Base-by-base conservation (phyloP, 2,329 filamentous ascomycete species). In the Tolypocladium ovalisporum region DNA sequence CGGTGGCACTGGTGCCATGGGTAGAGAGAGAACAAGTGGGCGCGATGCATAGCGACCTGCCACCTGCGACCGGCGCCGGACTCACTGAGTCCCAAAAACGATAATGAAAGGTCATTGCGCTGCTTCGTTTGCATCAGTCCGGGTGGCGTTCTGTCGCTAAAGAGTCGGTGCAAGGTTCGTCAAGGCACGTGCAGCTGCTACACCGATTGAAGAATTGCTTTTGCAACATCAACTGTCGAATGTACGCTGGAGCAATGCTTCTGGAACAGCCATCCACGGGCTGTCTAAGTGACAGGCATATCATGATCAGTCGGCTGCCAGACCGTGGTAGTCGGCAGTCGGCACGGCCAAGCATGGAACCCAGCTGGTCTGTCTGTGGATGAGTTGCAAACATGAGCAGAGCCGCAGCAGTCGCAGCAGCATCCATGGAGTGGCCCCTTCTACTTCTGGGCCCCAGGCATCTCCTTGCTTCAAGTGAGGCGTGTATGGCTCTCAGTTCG, bases 1-100 rank as follows among this genome's bases (percentile, higher is more conserved):
- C 47, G 35, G 47, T 22, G 29, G 47, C 29, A 22, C 47, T 22
- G 47, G 47, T 35, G 32, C 32, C 29, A 40, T 29, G 52, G n/a
- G 52, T 36, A 13, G 52, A 34, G 52, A 54, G 52, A 32, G 29
- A 54, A 54, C 52, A 54, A 54, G 52, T 54, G 52, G 52, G 36
- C 39, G 52, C 17, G 35, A 24, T 32, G 52, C 37, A 32, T n/a
- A 54, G n/a, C 52, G 36, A 32, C 19, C 52, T 42, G n/a, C 52
- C 24, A 32, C 19, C 52, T 42, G 39, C 36, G 8, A 29, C 19
- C 52, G 42, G 39, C 24, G 22, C 52, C 40, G 40, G 22, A 39
- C 34, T 22, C 52, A 35, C 27, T 13, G 27, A 6, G 27, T 9
- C 13, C 47, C 19, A 29, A 22, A 52, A 52, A 52, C 47, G 47